Evolutionary conservation across 768 basidiomycete genomes (phyloP).

Genomic region (Boletus barrowsii): DNA sequence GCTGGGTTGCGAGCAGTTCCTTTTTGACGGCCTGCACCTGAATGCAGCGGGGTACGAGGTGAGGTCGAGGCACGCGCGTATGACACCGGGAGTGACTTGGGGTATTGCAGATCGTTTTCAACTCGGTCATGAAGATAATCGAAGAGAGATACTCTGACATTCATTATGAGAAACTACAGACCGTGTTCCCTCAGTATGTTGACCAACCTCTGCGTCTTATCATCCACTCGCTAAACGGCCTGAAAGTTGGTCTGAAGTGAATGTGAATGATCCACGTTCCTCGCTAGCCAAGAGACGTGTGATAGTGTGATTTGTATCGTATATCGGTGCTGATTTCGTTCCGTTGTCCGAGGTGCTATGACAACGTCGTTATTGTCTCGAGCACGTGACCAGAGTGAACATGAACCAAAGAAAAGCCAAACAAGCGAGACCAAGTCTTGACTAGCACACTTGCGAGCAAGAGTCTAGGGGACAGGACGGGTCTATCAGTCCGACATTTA

Average conservation of each 20-base stretch:
- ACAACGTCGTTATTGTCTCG: conserved; percentile 14
- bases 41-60: conserved; percentile 74
- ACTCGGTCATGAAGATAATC: conserved; percentile 58
- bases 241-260: conserved; percentile 27
- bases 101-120: conserved; percentile 58
- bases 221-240: neutral
- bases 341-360: conserved; percentile 4
- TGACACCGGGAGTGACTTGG: conserved; percentile 1
- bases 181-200: conserved; percentile 61
- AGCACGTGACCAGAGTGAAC: conserved; percentile 48
- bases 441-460: conserved; percentile 6
- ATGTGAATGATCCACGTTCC: conserved; percentile 17
- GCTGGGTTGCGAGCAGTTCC: conserved; percentile 45
- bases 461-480: conserved; percentile 3
- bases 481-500: conserved; percentile 21
- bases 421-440: conserved; percentile 16
- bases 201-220: neutral
- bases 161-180: conserved; percentile 57
- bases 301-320: conserved; percentile 3
- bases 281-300: conserved; percentile 21
- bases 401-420: conserved; percentile 47
- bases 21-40: conserved; percentile 80
- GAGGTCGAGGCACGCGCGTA: conserved; percentile 22
- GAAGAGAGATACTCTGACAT: conserved; percentile 60
- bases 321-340: neutral